Evolutionary conservation across 495 filamentous ascomycete species (phyloP).

Genomic region (Penicillium taxi): DNA sequence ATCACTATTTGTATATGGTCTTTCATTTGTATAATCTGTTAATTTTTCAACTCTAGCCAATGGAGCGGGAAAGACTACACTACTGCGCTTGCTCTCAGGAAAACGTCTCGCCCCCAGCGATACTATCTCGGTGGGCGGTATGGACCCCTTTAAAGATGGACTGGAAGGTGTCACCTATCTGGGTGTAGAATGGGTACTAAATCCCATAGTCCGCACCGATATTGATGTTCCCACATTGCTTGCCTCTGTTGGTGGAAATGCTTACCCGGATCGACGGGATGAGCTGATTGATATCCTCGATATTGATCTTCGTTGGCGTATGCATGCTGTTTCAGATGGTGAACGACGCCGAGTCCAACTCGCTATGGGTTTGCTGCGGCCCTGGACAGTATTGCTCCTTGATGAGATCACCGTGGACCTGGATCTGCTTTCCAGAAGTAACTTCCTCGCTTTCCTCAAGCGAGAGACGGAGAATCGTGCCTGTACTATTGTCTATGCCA

Average conservation of each 20-base stretch:
- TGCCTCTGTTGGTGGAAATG: slow-evolving; percentile 74
- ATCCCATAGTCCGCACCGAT: slow-evolving; percentile 89
- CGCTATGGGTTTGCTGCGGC: slow-evolving; percentile 90
- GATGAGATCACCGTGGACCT: slow-evolving; percentile 98
- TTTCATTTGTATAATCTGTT: neutral
- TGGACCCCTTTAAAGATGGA: slow-evolving; percentile 83
- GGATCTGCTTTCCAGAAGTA: slow-evolving; percentile 71
- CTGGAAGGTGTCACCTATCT: slow-evolving; percentile 95
- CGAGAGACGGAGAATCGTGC: slow-evolving; percentile 71
- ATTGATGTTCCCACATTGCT: slow-evolving; percentile 85
- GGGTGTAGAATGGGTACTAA: slow-evolving; percentile 97
- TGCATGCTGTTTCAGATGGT: slow-evolving; percentile 90
- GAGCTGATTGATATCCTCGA: slow-evolving; percentile 83
- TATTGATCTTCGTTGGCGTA: slow-evolving; percentile 83
- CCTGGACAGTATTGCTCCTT: slow-evolving; percentile 82
- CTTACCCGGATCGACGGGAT: slow-evolving; percentile 71
- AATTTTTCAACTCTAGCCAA: slow-evolving; percentile 52
- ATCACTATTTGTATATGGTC: neutral
- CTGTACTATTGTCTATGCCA: slow-evolving; percentile 95
- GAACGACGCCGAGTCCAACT: slow-evolving; percentile 88
- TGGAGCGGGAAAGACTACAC: slow-evolving; percentile 93
- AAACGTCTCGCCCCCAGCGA: slow-evolving; percentile 77
- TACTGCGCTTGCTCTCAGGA: slow-evolving; percentile 82
- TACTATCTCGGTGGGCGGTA: slow-evolving; percentile 65
- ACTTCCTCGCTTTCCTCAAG: slow-evolving; percentile 83